A percentile compares a stretch with the other conserved stretches of the same genome.
Conservation (phyloP, 805 yeast genomes). For the Suhomyces kilbournensis region DNA sequence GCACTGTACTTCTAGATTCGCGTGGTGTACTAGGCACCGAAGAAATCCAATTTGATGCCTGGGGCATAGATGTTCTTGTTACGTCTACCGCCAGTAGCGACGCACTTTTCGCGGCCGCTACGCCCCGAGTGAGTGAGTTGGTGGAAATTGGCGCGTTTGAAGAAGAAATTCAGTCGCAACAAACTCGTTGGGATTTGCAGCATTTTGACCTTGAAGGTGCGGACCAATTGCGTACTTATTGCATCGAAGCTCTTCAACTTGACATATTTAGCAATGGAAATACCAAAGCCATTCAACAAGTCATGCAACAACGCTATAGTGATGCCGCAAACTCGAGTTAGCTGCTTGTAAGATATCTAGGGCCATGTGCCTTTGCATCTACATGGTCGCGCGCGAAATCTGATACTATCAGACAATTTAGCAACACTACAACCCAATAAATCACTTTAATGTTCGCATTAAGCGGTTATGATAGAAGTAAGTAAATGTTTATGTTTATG, state of each 20-base stretch:
- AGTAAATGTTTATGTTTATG: not conserved
- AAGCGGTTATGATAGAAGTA: not conserved
- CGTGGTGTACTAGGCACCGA: constrained; percentile 11
- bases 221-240: not conserved
- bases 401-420: not conserved
- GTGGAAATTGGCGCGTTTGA: not conserved
- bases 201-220: not conserved
- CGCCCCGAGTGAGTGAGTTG: not conserved
- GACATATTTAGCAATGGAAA: not conserved
- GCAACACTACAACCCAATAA: not conserved
- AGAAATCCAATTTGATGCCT: constrained; percentile 13
- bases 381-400: not conserved
- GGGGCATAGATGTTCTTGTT: constrained; percentile 12
- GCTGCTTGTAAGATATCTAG: not conserved
- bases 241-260: not conserved
- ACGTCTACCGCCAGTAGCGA: not conserved
- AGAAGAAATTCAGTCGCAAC: not conserved
- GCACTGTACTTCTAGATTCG: constrained; percentile 3
- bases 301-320: not conserved
- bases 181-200: not conserved
- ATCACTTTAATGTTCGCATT: not conserved
- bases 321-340: not conserved
- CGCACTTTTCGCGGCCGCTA: not conserved
- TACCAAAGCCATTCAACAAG: not conserved
- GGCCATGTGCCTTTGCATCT: not conserved